Base-by-base conservation (phyloP, 805 yeast genomes). In the Starmerella riodocensis region DNA sequence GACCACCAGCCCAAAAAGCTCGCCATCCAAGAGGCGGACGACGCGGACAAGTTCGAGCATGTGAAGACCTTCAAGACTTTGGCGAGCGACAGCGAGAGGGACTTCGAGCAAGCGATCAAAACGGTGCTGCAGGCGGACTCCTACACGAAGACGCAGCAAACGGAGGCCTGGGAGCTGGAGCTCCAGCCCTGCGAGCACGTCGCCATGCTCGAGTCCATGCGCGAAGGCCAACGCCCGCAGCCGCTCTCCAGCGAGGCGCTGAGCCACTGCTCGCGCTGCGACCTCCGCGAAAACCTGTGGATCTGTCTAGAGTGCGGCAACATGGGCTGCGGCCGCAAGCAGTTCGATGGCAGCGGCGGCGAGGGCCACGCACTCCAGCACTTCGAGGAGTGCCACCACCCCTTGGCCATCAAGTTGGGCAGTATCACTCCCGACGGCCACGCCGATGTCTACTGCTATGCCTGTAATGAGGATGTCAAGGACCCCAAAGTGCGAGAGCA, bases 311-410 rank as follows among this genome's bases (percentile, higher is more conserved):
- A 71, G 35, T 91, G 98, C 67, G 98, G 98, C 2, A 62, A 70
- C n/a, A 52, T 85, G 9, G 95, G 95, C 4, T 91, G 99, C 62
- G 99, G 99, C 5, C 66, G 99, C 48, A 76, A 76, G 24, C 98
- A 91, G 59, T 83, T 81, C 54, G 98, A 97, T 26, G 88, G 93
- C 19, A 73, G 80, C 11, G 78, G 85, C n/a, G 99, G 99, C 5
- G 74, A 88, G 54, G 76, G 94, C 0, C 98, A 91, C 58, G 97
- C 94, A 0, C 62, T 88, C 43, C 56, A 59, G 0, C 99, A 91
- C 59, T 77, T 57, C 53, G 72, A 77, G 28, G 37, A 53, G 11
- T 49, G 71, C 0, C 66, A 64, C 0, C 98, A 91, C 59, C 73
- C 83, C 2, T 73, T 86, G 14, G 94, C 96, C 0, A 81, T 86